Evolutionary conservation across 2,329 filamentous ascomycete genomes (phyloP).

Genomic region (Plenodomus tracheiphilus): DNA sequence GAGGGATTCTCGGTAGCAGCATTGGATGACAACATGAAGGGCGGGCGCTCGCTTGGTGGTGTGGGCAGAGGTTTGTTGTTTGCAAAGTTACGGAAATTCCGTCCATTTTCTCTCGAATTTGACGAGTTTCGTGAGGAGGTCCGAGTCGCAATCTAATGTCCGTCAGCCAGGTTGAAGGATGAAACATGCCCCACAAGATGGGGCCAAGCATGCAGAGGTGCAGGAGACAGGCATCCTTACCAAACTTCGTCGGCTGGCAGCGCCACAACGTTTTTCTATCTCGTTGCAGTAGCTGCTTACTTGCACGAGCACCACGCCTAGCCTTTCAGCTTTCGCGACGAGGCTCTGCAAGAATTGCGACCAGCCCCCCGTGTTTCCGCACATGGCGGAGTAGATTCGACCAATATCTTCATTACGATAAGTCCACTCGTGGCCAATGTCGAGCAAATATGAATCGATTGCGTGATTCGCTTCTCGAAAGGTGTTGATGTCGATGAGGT

Average conservation of each 20-base stretch:
- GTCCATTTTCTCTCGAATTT: slow-evolving; percentile 37
- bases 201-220: slow-evolving; percentile 6
- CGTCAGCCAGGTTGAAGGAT: slow-evolving; percentile 12
- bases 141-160: slow-evolving; percentile 39
- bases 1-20: slow-evolving; percentile 19
- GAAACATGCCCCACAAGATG: neutral
- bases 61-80: slow-evolving; percentile 43
- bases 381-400: slow-evolving; percentile 86
- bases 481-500: slow-evolving; percentile 76
- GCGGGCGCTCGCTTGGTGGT: slow-evolving; percentile 33
- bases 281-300: slow-evolving; percentile 78
- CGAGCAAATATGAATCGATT: slow-evolving; percentile 73
- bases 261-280: slow-evolving; percentile 82
- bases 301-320: slow-evolving; percentile 71
- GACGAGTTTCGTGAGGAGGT: slow-evolving; percentile 44
- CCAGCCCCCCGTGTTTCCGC: slow-evolving; percentile 91
- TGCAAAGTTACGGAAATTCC: slow-evolving; percentile 37
- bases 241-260: slow-evolving; percentile 77
- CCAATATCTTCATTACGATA: slow-evolving; percentile 63
- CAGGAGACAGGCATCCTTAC: slow-evolving; percentile 52
- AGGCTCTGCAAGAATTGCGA: slow-evolving; percentile 76
- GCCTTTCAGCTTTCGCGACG: slow-evolving; percentile 69
- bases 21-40: slow-evolving; percentile 25
- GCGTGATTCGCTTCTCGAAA: slow-evolving; percentile 76
- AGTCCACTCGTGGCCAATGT: slow-evolving; percentile 65